Percentiles rank a stretch among this genome's conserved stretches.
These are phyloP conservation scores for Platanus orientalis DNA, from an alignment of 164 flowering plant genomes.

Conservation along the genomic window DNA sequence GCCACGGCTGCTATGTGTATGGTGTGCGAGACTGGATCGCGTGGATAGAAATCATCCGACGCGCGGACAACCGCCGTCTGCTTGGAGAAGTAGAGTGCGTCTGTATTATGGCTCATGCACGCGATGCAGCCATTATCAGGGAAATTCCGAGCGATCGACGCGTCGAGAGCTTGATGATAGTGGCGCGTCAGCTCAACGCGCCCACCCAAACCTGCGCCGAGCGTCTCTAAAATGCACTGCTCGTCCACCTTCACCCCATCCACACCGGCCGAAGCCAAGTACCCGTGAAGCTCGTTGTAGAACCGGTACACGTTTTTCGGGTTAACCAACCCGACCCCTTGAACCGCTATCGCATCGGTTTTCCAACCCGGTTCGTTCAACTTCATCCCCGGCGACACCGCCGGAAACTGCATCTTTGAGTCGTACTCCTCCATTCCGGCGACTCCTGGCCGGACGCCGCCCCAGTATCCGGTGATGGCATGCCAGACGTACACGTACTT, in stretches of 20 bases:
- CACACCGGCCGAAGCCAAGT: slow-evolving; percentile 69
- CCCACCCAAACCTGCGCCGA: slow-evolving; percentile 84
- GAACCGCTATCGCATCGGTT: slow-evolving; percentile 53
- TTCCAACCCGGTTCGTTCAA: slow-evolving; percentile 75
- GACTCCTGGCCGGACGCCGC: slow-evolving; percentile 74
- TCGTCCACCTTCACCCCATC: slow-evolving; percentile 98
- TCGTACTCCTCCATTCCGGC: slow-evolving; percentile 63
- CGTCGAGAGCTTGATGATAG: slow-evolving; percentile 89
- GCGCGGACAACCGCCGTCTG: slow-evolving; percentile 92
- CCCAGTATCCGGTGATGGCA: slow-evolving; percentile 96
- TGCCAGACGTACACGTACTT: slow-evolving; percentile 95
- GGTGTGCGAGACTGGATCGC: slow-evolving; percentile 88
- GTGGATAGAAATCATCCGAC: slow-evolving; percentile 93
- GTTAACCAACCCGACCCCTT: slow-evolving; percentile 77
- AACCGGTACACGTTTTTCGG: slow-evolving; percentile 64
- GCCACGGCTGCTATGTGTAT: slow-evolving; percentile 96
- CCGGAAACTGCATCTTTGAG: slow-evolving; percentile 57
- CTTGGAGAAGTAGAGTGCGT: slow-evolving; percentile 77
- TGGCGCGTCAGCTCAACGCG: slow-evolving; percentile 75
- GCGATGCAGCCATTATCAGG: slow-evolving; percentile 87
- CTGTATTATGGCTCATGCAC: slow-evolving; percentile 96
- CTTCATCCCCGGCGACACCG: slow-evolving; percentile 49
- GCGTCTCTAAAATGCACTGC: slow-evolving; percentile 88
- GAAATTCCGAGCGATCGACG: slow-evolving; percentile 69
- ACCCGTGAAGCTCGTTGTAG: slow-evolving; percentile 70